Conservation (phyloP, 2,329 filamentous ascomycete genomes). For the Calonectria naviculata region DNA sequence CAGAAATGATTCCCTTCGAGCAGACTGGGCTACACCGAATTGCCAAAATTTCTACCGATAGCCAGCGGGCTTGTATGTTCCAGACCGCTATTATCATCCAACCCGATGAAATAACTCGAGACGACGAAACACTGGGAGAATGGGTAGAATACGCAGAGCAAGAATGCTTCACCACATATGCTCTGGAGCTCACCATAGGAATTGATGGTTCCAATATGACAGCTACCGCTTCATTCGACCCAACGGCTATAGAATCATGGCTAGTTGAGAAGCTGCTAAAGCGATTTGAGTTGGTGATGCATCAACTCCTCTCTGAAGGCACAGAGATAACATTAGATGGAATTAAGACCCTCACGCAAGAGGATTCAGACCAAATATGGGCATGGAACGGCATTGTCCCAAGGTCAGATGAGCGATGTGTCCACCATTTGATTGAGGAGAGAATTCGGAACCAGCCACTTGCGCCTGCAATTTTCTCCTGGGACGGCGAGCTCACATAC, state of each 20-base stretch:
- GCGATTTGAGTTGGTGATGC: constrained; percentile 11
- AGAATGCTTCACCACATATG: neutral
- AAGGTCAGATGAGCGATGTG: neutral
- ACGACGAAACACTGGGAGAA: neutral
- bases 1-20: constrained; percentile 22
- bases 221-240: constrained; percentile 3
- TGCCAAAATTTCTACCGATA: neutral
- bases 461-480: neutral
- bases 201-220: neutral
- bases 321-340: neutral
- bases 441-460: neutral
- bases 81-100: constrained; percentile 21
- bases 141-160: neutral
- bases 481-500: neutral
- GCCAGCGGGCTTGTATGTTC: constrained; percentile 1
- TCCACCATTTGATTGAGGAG: neutral
- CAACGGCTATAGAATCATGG: neutral
- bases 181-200: neutral
- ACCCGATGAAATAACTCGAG: neutral
- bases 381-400: neutral
- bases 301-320: neutral
- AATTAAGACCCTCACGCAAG: neutral
- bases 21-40: constrained; percentile 25
- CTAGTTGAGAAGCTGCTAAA: neutral
- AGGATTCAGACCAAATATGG: neutral